Conservation (phyloP, 169 alveolate genomes). For the Cryptosporidium canis region DNA sequence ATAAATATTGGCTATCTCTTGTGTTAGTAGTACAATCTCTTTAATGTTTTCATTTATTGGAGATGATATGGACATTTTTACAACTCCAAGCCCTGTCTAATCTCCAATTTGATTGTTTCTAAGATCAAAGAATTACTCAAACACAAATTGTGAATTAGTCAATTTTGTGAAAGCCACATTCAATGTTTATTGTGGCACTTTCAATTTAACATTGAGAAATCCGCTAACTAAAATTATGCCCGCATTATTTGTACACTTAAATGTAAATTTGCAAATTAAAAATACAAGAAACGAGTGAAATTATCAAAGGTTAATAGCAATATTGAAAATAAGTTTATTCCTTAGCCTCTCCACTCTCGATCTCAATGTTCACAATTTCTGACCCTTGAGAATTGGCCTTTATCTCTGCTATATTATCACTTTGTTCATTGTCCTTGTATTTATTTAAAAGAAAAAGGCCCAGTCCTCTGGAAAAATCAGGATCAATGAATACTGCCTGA, state of each 20-base stretch:
- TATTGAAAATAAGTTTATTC: neutral
- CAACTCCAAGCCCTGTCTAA: neutral
- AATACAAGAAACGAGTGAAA: neutral
- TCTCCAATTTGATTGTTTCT: neutral
- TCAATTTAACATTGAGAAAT: no score
- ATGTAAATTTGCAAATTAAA: neutral
- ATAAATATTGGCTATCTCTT: constrained; percentile 38
- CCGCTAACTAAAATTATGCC: neutral
- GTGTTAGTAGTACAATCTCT: constrained; percentile 23
- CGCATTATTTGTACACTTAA: neutral
- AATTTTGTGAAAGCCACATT: neutral
- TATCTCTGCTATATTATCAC: neutral
- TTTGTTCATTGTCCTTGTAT: neutral
- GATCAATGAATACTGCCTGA: constrained; percentile 89
- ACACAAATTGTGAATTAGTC: neutral
- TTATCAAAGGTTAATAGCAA: neutral
- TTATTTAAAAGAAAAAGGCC: constrained; percentile 39
- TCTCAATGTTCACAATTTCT: neutral
- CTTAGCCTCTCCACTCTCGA: neutral
- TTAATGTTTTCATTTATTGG: constrained; percentile 20
- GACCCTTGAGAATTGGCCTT: neutral
- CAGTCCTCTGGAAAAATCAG: constrained; percentile 83
- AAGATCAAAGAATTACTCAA: neutral
- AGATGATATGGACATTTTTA: constrained; percentile 33
- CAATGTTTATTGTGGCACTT: neutral